Evolutionary conservation across 148 eudicot genomes (phyloP).

Genomic region (Camellia lanceoleosa): DNA sequence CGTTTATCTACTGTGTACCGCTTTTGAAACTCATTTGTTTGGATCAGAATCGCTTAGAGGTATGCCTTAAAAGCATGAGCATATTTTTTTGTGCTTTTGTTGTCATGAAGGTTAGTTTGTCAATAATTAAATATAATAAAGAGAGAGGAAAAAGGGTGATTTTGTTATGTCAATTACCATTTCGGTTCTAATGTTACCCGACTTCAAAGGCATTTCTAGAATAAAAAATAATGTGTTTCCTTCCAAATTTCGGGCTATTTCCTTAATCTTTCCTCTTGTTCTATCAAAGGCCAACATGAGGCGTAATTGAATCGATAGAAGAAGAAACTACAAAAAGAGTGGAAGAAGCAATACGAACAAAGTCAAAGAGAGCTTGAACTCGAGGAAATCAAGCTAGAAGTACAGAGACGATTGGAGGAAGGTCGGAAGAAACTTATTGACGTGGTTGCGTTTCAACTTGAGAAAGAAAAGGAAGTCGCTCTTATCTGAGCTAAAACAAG

Average conservation of each 20-base stretch:
- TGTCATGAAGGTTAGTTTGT: slow-evolving; percentile 63
- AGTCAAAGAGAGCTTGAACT: slow-evolving; percentile 71
- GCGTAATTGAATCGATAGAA: slow-evolving; percentile 70
- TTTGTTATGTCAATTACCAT: slow-evolving; percentile 12
- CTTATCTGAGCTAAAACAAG: slow-evolving; percentile 70
- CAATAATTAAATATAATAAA: slow-evolving; percentile 25
- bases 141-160: slow-evolving; percentile 13
- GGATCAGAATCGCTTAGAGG: slow-evolving; percentile 96
- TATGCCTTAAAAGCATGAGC: slow-evolving; percentile 87
- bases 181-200: slow-evolving; percentile 20
- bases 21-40: slow-evolving; percentile 85
- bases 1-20: slow-evolving; percentile 89
- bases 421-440: slow-evolving; percentile 68
- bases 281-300: slow-evolving; percentile 80
- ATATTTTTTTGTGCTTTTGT: slow-evolving; percentile 40
- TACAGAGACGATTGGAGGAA: slow-evolving; percentile 62
- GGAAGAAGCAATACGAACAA: slow-evolving; percentile 67
- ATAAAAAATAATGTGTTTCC: slow-evolving; percentile 16
- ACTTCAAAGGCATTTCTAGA: slow-evolving; percentile 22
- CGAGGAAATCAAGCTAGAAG: slow-evolving; percentile 71
- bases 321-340: slow-evolving; percentile 93
- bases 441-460: slow-evolving; percentile 80
- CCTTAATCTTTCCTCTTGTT: slow-evolving; percentile 29
- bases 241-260: slow-evolving; percentile 9
- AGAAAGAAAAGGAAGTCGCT: slow-evolving; percentile 77